Evolutionary conservation across 208 protist genomes (phyloP).

Genomic region (Crithidia acanthocephali): DNA sequence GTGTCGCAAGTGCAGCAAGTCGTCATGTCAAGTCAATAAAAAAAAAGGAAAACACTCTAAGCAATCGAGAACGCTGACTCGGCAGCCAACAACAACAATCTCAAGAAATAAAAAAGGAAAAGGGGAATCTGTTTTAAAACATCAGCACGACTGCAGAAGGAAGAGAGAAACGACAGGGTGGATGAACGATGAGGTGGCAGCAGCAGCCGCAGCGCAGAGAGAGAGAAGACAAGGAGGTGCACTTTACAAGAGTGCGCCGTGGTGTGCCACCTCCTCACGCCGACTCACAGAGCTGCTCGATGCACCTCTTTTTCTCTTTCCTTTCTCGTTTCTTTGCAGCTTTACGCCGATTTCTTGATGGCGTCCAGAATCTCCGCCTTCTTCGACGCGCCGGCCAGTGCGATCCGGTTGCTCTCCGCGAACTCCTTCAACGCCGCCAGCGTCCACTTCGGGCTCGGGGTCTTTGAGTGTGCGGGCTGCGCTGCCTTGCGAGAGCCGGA

Average conservation of each 20-base stretch:
- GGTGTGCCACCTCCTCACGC: too few species aligned
- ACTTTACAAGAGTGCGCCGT: too few species aligned
- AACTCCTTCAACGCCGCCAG: constrained; percentile 65
- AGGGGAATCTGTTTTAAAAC: too few species aligned
- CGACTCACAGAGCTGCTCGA: too few species aligned
- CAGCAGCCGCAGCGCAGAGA: too few species aligned
- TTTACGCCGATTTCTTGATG: constrained; percentile 39
- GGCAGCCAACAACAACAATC: too few species aligned
- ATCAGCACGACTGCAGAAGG: too few species aligned
- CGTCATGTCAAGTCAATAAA: neutral
- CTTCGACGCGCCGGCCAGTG: constrained; percentile 38
- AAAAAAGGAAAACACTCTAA: neutral
- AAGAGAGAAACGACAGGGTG: too few species aligned
- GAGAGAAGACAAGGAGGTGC: too few species aligned
- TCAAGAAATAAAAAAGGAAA: too few species aligned
- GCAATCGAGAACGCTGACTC: neutral
- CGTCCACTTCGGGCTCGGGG: constrained; percentile 67
- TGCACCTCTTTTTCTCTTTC: neutral
- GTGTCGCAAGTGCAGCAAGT: too few species aligned
- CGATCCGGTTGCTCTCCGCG: constrained; percentile 66
- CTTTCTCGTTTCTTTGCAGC: neutral
- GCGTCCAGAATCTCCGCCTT: constrained; percentile 74
- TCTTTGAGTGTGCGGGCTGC: constrained; percentile 3
- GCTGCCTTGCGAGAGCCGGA: constrained; percentile 7
- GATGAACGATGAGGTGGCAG: too few species aligned